Percentiles rank a stretch among this genome's conserved stretches.
Conservation (phyloP, 208 protist genomes). For the Kentomonas sorsogonicus region DNA sequence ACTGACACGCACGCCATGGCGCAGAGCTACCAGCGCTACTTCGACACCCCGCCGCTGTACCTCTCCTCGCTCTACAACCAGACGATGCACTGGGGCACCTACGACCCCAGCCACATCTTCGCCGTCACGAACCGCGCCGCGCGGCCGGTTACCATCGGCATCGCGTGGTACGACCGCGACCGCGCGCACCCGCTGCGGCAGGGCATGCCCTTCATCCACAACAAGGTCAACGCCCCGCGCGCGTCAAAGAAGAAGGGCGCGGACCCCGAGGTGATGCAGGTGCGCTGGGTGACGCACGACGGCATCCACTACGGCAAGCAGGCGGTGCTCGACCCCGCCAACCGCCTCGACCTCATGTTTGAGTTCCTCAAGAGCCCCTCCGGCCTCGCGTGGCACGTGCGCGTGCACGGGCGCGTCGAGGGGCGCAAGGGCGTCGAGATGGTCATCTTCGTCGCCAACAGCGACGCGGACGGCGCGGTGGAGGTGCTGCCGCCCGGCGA, state of each 20-base stretch:
- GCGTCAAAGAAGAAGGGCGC: slow-evolving; percentile 22
- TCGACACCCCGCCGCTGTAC: slow-evolving; percentile 57
- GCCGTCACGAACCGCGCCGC: slow-evolving; percentile 65
- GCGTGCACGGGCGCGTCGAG: slow-evolving; percentile 55
- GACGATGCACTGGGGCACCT: slow-evolving; percentile 78
- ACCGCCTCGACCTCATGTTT: slow-evolving; percentile 40
- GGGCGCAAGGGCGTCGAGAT: slow-evolving; percentile 31
- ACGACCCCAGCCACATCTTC: slow-evolving; percentile 78
- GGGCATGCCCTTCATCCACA: slow-evolving; percentile 57
- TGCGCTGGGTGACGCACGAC: slow-evolving; percentile 67
- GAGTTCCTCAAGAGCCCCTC: slow-evolving; percentile 82
- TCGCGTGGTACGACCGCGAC: slow-evolving; percentile 77
- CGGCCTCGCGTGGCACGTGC: slow-evolving; percentile 74
- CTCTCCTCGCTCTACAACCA: slow-evolving; percentile 61
- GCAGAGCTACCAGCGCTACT: slow-evolving; percentile 50
- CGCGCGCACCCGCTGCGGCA: slow-evolving; percentile 53
- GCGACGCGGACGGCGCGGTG: slow-evolving; percentile 26
- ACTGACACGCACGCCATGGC: slow-evolving; percentile 43
- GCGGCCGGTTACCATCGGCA: slow-evolving; percentile 58
- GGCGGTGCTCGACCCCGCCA: slow-evolving; percentile 44
- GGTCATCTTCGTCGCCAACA: slow-evolving; percentile 68
- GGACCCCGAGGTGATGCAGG: slow-evolving; percentile 53
- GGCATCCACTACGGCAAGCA: slow-evolving; percentile 75
- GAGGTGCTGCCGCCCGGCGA: slow-evolving; percentile 23
- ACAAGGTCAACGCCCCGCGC: slow-evolving; percentile 51